phyloP scores from a whole-genome alignment of 1,139 yeast genomes.

The Yamadazyma triangularis region DNA sequence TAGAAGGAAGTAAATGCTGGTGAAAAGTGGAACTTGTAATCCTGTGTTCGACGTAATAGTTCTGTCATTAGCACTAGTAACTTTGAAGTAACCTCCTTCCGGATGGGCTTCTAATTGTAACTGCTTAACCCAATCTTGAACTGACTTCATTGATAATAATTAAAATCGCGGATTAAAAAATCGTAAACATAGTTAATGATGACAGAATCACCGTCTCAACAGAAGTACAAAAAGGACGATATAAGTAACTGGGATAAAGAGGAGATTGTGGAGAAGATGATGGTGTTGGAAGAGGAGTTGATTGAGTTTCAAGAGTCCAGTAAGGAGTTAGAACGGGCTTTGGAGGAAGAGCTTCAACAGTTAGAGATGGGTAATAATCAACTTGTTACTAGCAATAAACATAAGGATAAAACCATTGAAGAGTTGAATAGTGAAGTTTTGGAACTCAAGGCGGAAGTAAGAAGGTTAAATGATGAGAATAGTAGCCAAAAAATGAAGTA shows the following conservation, averaged over 20 bases:
- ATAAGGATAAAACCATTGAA: conserved; percentile 4
- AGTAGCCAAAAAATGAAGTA: conserved; percentile 13
- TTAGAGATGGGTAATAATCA: conserved; percentile 24
- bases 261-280: conserved; percentile 24
- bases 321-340: conserved; percentile 39
- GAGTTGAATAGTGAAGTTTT: conserved; percentile 5
- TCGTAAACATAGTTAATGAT: too few relatives aligned
- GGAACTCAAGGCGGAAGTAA: conserved; percentile 17
- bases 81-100: conserved; percentile 16
- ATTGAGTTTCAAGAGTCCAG: conserved; percentile 41
- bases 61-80: conserved; percentile 10
- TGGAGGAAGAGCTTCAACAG: conserved; percentile 38
- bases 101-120: conserved; percentile 13
- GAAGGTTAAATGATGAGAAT: conserved; percentile 17
- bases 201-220: conserved; percentile 1
- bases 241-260: conserved; percentile 21
- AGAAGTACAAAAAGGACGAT: conserved; percentile 5
- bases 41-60: conserved; percentile 13
- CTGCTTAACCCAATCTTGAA: conserved; percentile 12
- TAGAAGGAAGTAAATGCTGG: conserved; percentile 15
- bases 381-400: conserved; percentile 11
- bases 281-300: conserved; percentile 34
- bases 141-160: conserved; percentile 12
- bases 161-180: background rate
- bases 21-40: conserved; percentile 14